phyloP scores from a whole-genome alignment of 2,329 filamentous ascomycete species.

The Penicillium sp. region DNA sequence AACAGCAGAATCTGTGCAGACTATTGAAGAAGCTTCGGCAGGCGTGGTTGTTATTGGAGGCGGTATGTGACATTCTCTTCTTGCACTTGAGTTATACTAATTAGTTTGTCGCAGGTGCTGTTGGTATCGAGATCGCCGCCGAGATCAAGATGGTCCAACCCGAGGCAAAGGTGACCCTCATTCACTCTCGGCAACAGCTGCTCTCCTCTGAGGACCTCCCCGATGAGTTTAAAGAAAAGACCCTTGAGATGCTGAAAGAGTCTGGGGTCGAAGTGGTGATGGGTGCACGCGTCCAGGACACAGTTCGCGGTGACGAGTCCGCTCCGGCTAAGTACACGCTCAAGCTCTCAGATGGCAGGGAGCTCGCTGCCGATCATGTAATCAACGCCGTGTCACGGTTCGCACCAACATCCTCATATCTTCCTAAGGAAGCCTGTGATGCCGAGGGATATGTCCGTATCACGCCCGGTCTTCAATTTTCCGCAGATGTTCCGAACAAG shows the following conservation, averaged over 20 bases:
- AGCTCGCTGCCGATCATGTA: constrained; percentile 60
- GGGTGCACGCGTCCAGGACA: constrained; percentile 3
- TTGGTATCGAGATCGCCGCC: constrained; percentile 74
- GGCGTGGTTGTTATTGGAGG: constrained; percentile 57
- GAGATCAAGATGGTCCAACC: constrained; percentile 64
- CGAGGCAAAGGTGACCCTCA: constrained; percentile 65
- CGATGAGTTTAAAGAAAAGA: constrained; percentile 62
- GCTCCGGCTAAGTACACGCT: constrained; percentile 35
- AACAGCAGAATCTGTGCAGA: constrained; percentile 1
- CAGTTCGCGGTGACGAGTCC: not conserved
- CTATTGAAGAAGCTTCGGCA: not conserved
- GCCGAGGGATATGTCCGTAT: constrained; percentile 64
- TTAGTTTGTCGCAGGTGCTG: constrained; percentile 59
- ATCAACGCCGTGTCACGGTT: constrained; percentile 65
- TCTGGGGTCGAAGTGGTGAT: constrained; percentile 48
- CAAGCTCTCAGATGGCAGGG: constrained; percentile 58
- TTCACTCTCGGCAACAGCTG: constrained; percentile 66
- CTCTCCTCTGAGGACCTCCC: constrained; percentile 69
- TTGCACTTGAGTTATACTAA: constrained; percentile 20
- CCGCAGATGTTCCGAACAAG: constrained; percentile 53
- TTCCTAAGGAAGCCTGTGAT: constrained; percentile 57
- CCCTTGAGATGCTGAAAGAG: constrained; percentile 57
- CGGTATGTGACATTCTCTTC: not conserved
- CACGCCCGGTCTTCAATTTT: constrained; percentile 54
- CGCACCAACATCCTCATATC: constrained; percentile 58